Percentiles rank a stretch among this genome's conserved stretches.
Conservation (phyloP, 2,329 filamentous ascomycete species). For the Onygenales sp. region DNA sequence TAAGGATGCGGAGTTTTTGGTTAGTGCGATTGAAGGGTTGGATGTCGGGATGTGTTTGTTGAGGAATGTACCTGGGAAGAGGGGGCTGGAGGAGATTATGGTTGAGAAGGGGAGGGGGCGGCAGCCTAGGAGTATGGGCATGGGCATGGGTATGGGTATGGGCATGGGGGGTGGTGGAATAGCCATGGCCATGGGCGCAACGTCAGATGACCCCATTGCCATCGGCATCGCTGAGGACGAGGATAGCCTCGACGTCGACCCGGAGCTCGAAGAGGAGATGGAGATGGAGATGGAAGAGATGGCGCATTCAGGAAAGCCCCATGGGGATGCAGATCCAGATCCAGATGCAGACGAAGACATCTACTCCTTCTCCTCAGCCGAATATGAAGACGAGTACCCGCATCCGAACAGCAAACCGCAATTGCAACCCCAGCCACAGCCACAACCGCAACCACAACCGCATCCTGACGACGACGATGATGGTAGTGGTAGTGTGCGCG, state of each 20-base stretch:
- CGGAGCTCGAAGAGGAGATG: neutral
- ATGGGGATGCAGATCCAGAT: neutral
- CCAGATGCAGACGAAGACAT: neutral
- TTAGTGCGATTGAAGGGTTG: conserved; percentile 67
- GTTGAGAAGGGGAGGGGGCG: conserved; percentile 7
- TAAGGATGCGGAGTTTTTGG: conserved; percentile 49
- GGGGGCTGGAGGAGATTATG: conserved; percentile 44
- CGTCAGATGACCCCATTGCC: neutral
- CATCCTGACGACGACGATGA: no score
- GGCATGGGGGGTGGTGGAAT: neutral
- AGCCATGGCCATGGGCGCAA: neutral
- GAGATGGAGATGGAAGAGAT: neutral
- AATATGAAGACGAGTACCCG: neutral
- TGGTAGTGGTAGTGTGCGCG: no score
- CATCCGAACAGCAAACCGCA: neutral
- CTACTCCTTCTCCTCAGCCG: neutral
- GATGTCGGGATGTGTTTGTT: conserved; percentile 62
- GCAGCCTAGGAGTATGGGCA: no score
- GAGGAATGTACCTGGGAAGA: conserved; percentile 62
- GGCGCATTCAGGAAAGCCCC: neutral
- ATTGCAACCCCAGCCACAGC: conserved; percentile 2
- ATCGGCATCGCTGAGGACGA: neutral
- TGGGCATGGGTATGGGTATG: neutral
- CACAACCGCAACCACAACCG: conserved; percentile 5
- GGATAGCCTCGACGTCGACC: neutral